phyloP scores from a whole-genome alignment of 1,284 basidiomycete species.

The Mixia osmundae region DNA sequence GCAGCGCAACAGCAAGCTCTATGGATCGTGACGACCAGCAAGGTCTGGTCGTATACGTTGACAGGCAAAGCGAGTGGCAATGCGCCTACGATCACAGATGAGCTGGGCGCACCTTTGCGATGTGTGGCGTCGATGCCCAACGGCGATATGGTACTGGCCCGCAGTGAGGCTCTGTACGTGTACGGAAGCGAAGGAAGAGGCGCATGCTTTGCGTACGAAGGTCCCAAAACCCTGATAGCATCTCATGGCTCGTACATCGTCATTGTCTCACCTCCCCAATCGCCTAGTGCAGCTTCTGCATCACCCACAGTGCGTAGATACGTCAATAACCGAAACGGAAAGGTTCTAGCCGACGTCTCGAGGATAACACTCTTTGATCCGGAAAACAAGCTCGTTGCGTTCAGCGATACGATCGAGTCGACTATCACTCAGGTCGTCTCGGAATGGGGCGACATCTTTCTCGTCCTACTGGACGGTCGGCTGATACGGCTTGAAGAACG shows the following conservation, averaged over 20 bases:
- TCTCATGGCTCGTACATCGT: constrained; percentile 43
- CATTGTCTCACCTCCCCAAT: constrained; percentile 64
- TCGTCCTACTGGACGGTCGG: constrained; percentile 1
- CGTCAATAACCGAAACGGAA: constrained; percentile 20
- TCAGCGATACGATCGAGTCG: constrained; percentile 19
- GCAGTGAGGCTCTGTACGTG: constrained; percentile 78
- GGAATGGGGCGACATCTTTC: constrained; percentile 1
- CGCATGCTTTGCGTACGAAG: constrained; percentile 74
- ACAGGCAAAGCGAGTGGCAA: constrained; percentile 16
- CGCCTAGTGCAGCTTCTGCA: constrained; percentile 37
- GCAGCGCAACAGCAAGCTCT: constrained; percentile 23
- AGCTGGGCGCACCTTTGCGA: constrained; percentile 57
- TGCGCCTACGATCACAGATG: constrained; percentile 39
- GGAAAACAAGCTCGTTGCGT: constrained; percentile 69
- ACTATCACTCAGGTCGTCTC: constrained; percentile 29
- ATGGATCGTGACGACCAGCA: constrained; percentile 68
- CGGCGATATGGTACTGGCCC: constrained; percentile 56
- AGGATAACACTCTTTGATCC: constrained; percentile 78
- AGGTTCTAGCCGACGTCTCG: constrained; percentile 36
- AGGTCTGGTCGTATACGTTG: constrained; percentile 49
- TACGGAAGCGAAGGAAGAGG: constrained; percentile 63
- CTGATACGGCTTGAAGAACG: constrained; percentile 38
- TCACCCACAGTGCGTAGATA: constrained; percentile 54
- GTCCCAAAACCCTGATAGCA: constrained; percentile 24
- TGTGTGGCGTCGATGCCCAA: constrained; percentile 57